Conservation (phyloP, 768 basidiomycete species). For the Naganishia vaughanmartiniae region DNA sequence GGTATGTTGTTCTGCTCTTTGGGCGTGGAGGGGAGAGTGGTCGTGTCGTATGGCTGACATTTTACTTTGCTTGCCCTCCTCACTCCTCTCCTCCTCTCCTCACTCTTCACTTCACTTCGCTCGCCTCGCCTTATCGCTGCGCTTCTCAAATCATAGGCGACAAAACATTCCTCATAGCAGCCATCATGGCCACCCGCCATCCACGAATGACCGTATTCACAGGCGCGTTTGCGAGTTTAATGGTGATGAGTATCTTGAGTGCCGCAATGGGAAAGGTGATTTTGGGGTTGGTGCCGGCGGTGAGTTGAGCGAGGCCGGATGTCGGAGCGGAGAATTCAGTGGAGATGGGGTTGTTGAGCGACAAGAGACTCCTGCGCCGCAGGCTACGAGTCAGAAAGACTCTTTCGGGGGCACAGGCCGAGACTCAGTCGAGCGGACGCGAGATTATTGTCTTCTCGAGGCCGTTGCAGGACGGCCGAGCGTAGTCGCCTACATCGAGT, state of each 20-base stretch:
- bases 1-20: constrained; percentile 16
- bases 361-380: not conserved
- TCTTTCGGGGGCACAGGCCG: not conserved
- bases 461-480: not conserved
- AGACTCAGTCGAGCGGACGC: not conserved
- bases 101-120: too few relatives aligned
- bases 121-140: not conserved
- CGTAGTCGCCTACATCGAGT: not conserved
- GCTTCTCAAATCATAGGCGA: constrained; percentile 64
- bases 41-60: not conserved
- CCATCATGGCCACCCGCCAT: constrained; percentile 82
- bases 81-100: too few relatives aligned
- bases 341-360: not conserved
- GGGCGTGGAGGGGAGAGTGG: not conserved
- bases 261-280: constrained; percentile 90
- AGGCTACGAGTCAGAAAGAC: not conserved
- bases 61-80: not conserved
- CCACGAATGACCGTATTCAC: constrained; percentile 74
- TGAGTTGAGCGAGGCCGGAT: constrained; percentile 29
- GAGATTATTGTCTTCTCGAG: too few relatives aligned
- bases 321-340: not conserved
- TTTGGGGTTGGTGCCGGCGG: constrained; percentile 72
- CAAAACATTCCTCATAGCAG: constrained; percentile 84
- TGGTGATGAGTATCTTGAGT: constrained; percentile 89
- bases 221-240: constrained; percentile 82